Evolutionary conservation across 2,329 filamentous ascomycete species (phyloP), one percentile per base, ranked within the genome.

Genomic region (Celoporthe dispersa): DNA sequence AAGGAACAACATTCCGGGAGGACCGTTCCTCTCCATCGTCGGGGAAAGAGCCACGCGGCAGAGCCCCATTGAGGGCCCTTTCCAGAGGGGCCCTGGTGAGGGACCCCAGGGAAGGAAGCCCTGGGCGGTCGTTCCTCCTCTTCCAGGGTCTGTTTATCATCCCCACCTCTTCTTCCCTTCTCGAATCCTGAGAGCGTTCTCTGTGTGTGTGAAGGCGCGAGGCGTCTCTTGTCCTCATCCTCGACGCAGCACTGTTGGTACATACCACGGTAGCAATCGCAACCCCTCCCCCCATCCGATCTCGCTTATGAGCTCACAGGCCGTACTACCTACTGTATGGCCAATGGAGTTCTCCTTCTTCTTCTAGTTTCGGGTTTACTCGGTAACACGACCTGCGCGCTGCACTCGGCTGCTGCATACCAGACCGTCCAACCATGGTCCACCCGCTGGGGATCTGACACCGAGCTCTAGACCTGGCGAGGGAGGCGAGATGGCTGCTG

Each of bases 41-140:
- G 53, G 48, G 48, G 48, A 53, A 28, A 28, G 48, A 53, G 48
- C 53, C 53, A 55, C 53, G 53, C 53, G 25, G 53, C 53, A 57
- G 53, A 57, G 51, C 51, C 51, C 51, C 51, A 28, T 9, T 28
- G 51, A 55, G 51, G 12, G 11, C 9, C n/a, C 11, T 11, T 48
- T n/a, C 44, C 19, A 48, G 44, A 28, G 51, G 22, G 8, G 2
- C 5, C 51, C 51, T 25, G 28, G n/a, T 16, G 51, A 55, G 25
- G 53, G 44, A 6, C 53, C 51, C 53, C 25, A 31, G 25, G 16
- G 53, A 31, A 28, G 53, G 14, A 16, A 3, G 53, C 25, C 25
- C 12, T 28, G 44, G 19, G 11, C 12, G 53, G 28, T 28, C 9
- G 28, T 6, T 25, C 11, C 14, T 28, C 22, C 12, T 57, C 28